A percentile compares a stretch with the other conserved stretches of the same genome.
These are phyloP conservation scores for Oryza rufipogon DNA, from an alignment of 176 grass and related monocot species.

Conservation along the genomic window DNA sequence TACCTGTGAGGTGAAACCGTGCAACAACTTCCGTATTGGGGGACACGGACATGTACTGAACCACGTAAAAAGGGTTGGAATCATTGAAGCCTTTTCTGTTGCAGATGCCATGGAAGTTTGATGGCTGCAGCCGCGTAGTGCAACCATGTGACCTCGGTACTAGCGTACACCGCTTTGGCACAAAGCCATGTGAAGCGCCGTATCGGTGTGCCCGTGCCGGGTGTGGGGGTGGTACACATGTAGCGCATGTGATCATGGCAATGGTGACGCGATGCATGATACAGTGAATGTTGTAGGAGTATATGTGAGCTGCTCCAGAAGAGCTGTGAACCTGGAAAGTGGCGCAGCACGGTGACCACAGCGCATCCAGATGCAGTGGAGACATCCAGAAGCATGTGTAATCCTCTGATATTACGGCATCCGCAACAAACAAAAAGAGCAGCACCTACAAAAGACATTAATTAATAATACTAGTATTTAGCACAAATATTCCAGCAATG, in stretches of 20 bases:
- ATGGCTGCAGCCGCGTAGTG: neutral
- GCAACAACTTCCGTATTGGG: neutral
- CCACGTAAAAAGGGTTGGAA: neutral
- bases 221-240: neutral
- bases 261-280: neutral
- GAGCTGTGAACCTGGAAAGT: neutral
- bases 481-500: conserved; percentile 27
- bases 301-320: neutral
- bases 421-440: neutral
- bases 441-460: neutral
- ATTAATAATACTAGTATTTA: neutral
- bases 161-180: neutral
- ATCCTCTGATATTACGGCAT: neutral
- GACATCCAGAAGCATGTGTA: neutral
- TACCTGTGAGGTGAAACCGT: neutral
- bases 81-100: conserved; percentile 4
- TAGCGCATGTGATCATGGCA: neutral
- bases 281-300: neutral
- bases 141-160: conserved; percentile 29
- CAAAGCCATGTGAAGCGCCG: neutral
- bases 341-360: too few species aligned
- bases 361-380: neutral
- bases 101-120: neutral
- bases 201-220: neutral
- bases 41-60: neutral